Base-by-base conservation (phyloP, 441 rosid species). In the Populus hybrid region DNA sequence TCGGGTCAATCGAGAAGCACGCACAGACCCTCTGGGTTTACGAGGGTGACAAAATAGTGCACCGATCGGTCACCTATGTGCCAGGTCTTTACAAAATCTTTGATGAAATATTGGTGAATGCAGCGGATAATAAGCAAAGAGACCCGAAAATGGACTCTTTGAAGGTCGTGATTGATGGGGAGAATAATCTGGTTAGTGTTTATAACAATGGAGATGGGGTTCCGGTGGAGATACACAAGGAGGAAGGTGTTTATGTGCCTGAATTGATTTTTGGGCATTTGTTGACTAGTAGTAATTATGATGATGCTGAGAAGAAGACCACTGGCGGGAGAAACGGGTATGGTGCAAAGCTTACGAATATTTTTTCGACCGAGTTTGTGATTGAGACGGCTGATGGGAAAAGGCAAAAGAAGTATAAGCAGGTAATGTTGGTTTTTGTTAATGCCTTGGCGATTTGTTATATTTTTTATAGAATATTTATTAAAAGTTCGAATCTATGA, bases 81-180 rank as follows among this genome's bases (percentile, higher is more conserved):
- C 99, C 98, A 0, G 99, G 99, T 0, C 94, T 96, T 26, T 96
- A 94, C 90, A 96, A 96, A 89, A 94, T 96, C 85, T 96, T 96
- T 68, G 98, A 96, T 35, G 98, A 96, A 85, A 94, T 94, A 72
- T 87, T 96, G 34, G 99, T 96, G 65, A 94, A 96, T 50, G 98
- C 98, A 0, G 98, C 96, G 1, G 98, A 96, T 26, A 94, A 94
- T 83, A 96, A 94, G 80, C 99, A 96, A 86, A 76, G 98, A 12
- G 99, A 96, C 79, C 91, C 92, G 20, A 77, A 82, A 32, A 96
- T 94, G 99, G 95, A 94, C 71, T 72, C 91, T 5, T 8, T 96
- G 3, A 88, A 88, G 81, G 98, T 96, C 7, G 86, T 83, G 57
- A 93, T 96, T 32, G 96, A 96, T 68, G 90, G 78, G 10, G 99